Evolutionary conservation across 352 stramenopile genomes (phyloP).

Genomic region (Pythium brachiatum): DNA sequence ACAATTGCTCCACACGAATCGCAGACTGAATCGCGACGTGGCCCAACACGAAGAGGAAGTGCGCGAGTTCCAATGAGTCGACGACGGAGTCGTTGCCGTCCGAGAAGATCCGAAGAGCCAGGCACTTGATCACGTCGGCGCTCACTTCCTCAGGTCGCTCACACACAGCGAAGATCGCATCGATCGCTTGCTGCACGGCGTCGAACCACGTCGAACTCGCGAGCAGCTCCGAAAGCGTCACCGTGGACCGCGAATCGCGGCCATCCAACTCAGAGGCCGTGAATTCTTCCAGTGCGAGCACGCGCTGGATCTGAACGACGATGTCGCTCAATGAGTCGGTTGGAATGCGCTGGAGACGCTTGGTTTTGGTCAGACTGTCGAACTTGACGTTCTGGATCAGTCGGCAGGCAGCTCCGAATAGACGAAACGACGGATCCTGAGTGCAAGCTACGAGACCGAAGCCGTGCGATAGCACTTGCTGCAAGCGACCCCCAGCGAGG

Average conservation of each 20-base stretch:
- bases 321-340: constrained; percentile 89
- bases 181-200: constrained; percentile 89
- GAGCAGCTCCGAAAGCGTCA: neutral
- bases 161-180: constrained; percentile 91
- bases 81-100: constrained; percentile 66
- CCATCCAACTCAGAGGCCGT: constrained; percentile 45
- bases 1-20: constrained; percentile 93
- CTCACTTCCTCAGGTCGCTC: constrained; percentile 85
- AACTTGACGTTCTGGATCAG: constrained; percentile 64
- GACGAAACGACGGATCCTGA: constrained; percentile 44
- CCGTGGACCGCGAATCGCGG: constrained; percentile 22
- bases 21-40: constrained; percentile 94
- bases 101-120: constrained; percentile 61
- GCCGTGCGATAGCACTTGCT: constrained; percentile 50
- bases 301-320: constrained; percentile 81
- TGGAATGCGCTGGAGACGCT: constrained; percentile 68
- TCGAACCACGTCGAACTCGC: constrained; percentile 87
- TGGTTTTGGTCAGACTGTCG: constrained; percentile 45
- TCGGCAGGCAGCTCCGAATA: constrained; percentile 59
- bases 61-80: constrained; percentile 66
- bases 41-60: constrained; percentile 96
- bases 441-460: constrained; percentile 55
- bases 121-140: constrained; percentile 66
- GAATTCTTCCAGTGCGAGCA: constrained; percentile 87
- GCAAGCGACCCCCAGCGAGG: constrained; percentile 55